Percentiles rank a stretch among this genome's conserved stretches.
Conservation (phyloP, 2,329 filamentous ascomycete species). For the Cercospora brassicicola region DNA sequence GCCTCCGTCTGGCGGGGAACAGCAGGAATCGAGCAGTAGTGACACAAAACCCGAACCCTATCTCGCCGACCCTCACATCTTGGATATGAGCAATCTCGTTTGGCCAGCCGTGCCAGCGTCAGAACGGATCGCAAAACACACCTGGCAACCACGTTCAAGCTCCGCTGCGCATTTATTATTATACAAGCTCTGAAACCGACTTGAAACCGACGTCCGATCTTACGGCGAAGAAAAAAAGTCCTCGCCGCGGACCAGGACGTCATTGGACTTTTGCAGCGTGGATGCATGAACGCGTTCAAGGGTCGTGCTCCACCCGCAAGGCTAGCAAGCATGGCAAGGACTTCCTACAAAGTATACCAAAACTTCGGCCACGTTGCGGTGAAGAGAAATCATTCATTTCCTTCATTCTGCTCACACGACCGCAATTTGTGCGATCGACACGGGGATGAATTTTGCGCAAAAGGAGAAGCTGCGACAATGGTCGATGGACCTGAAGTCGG, state of each 20-base stretch:
- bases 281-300: constrained; percentile 12
- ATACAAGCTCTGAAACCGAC: constrained; percentile 1
- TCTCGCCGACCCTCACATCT: background rate
- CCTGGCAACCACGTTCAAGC: constrained; percentile 8
- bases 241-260: constrained; percentile 9
- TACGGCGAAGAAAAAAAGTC: constrained; percentile 13
- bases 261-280: constrained; percentile 11
- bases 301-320: constrained; percentile 9
- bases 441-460: background rate
- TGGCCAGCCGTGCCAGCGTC: background rate
- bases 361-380: constrained; percentile 20
- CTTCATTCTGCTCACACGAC: background rate
- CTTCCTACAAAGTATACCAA: background rate
- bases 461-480: background rate
- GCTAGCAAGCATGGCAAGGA: constrained; percentile 13
- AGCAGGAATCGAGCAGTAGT: background rate
- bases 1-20: background rate
- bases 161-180: background rate
- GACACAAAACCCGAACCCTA: background rate
- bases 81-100: constrained; percentile 13
- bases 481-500: background rate
- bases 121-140: constrained; percentile 11
- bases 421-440: background rate
- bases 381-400: constrained; percentile 1
- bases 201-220: constrained; percentile 19